These are phyloP conservation scores for Hypoxylon rubiginosum DNA, from an alignment of 2,329 filamentous ascomycete species.

Conservation along the genomic window DNA sequence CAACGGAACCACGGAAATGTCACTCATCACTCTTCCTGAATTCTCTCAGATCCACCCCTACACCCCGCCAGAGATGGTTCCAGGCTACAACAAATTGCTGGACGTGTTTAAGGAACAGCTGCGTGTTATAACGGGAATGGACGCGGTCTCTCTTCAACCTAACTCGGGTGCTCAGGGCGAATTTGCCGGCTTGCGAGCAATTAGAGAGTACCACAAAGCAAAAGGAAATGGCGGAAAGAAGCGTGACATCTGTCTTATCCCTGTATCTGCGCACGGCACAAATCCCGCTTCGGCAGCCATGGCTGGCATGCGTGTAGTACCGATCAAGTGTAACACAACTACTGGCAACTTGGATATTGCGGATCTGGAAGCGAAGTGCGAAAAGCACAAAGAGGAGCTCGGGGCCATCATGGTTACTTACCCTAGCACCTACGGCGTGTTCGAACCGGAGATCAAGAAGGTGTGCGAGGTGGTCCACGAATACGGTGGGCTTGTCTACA, in stretches of 20 bases:
- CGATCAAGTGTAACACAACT: conserved; percentile 88
- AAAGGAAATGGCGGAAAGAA: conserved; percentile 71
- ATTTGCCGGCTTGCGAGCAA: conserved; percentile 89
- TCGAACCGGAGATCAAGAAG: conserved; percentile 89
- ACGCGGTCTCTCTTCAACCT: conserved; percentile 89
- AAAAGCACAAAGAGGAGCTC: conserved; percentile 87
- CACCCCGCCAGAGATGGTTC: conserved; percentile 71
- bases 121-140: conserved; percentile 87
- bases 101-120: conserved; percentile 81
- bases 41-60: conserved; percentile 88
- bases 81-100: conserved; percentile 79
- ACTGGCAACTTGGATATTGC: conserved; percentile 91
- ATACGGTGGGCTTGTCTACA: conserved; percentile 94
- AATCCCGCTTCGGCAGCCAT: conserved; percentile 96
- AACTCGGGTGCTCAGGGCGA: conserved; percentile 98
- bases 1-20: conserved; percentile 94
- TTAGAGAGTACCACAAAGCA: conserved; percentile 84
- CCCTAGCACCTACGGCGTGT: conserved; percentile 94
- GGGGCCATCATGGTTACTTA: conserved; percentile 98
- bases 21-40: conserved; percentile 81
- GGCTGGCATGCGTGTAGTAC: conserved; percentile 94
- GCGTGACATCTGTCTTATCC: conserved; percentile 93
- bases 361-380: conserved; percentile 88
- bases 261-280: conserved; percentile 94
- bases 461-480: conserved; percentile 88